phyloP scores from a whole-genome alignment of 345 rosid genomes.

The Boechera retrofracta region DNA sequence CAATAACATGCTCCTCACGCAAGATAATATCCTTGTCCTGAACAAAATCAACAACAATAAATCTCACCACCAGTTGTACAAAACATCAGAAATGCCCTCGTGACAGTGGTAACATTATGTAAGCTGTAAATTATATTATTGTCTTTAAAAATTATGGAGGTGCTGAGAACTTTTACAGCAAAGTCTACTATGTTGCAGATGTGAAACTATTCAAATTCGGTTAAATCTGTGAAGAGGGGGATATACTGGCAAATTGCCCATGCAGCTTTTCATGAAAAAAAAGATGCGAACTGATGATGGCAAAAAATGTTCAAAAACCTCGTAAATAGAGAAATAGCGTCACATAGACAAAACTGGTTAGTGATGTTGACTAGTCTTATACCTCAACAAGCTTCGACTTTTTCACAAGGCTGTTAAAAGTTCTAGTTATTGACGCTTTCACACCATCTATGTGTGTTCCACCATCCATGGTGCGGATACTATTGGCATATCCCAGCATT shows the following conservation, averaged over 20 bases:
- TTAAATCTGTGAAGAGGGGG: background rate
- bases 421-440: constrained; percentile 89
- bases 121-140: background rate
- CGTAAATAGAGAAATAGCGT: background rate
- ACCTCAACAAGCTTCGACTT: constrained; percentile 77
- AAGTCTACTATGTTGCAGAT: background rate
- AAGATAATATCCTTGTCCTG: constrained; percentile 85
- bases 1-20: constrained; percentile 84
- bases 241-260: background rate
- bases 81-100: background rate
- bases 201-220: background rate
- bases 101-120: background rate
- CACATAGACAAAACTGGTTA: background rate
- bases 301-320: constrained; percentile 7
- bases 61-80: background rate
- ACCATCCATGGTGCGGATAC: constrained; percentile 88
- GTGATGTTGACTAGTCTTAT: constrained; percentile 8
- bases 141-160: background rate
- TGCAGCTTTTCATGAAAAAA: too few relatives aligned
- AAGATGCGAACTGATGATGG: background rate
- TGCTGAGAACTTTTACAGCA: background rate
- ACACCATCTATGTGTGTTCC: constrained; percentile 95
- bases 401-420: constrained; percentile 75
- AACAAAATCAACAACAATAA: constrained; percentile 22
- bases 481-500: constrained; percentile 86